Percentiles rank a stretch among this genome's conserved stretches.
phyloP scores from a whole-genome alignment of 2,329 filamentous ascomycete genomes.

The Diaporthe amygdali region DNA sequence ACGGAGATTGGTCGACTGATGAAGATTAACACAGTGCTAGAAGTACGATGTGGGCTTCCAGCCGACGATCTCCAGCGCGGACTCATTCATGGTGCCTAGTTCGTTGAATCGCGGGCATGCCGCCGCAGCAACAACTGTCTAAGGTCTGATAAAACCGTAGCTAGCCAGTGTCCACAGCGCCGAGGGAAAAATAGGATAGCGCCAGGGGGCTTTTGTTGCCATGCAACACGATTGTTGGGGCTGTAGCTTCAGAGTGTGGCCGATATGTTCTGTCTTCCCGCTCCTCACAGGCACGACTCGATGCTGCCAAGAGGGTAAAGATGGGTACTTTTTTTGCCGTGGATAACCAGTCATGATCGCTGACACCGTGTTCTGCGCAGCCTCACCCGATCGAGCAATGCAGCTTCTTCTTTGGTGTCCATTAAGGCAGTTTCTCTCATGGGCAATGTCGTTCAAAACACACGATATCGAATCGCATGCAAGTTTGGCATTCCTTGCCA shows the following conservation, averaged over 20 bases:
- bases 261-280: neutral
- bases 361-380: neutral
- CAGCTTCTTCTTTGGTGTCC: neutral
- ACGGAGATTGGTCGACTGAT: conserved; percentile 15
- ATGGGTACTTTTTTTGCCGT: neutral
- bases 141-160: neutral
- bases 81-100: neutral
- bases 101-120: conserved; percentile 8
- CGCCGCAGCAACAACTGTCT: neutral
- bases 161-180: neutral
- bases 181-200: neutral
- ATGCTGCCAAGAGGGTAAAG: neutral
- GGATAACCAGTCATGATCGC: neutral
- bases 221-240: neutral
- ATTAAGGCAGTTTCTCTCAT: neutral
- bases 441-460: neutral
- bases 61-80: conserved; percentile 16
- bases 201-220: neutral
- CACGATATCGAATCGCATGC: neutral
- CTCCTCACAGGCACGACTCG: neutral
- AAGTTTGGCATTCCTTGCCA: neutral
- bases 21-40: conserved; percentile 21
- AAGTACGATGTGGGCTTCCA: neutral
- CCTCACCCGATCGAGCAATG: neutral
- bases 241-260: neutral